phyloP scores from a whole-genome alignment of 2,329 filamentous ascomycete genomes.

The Aspergillus japonicus region DNA sequence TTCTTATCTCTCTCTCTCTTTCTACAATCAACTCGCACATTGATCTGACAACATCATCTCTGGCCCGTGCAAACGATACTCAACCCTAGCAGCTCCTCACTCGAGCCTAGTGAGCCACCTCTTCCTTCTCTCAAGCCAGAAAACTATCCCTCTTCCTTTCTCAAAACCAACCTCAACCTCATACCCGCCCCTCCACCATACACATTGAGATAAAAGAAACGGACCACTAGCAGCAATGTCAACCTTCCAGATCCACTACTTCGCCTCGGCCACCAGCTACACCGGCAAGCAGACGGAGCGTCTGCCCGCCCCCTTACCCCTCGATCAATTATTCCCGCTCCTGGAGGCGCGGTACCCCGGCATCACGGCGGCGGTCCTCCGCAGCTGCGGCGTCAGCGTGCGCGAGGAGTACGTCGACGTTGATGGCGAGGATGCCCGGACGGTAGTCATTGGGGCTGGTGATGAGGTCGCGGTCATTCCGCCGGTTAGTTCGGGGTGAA shows the following conservation, averaged over 20 bases:
- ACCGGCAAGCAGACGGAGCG: conserved; percentile 41
- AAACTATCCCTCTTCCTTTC: too few relatives aligned
- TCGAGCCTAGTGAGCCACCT: too few relatives aligned
- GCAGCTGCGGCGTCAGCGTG: conserved; percentile 43
- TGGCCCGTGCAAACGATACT: too few relatives aligned
- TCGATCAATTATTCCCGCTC: conserved; percentile 36
- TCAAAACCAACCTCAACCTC: too few relatives aligned
- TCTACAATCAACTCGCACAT: too few relatives aligned
- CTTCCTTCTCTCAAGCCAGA: too few relatives aligned
- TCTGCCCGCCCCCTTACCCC: conserved; percentile 42
- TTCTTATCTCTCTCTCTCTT: too few relatives aligned
- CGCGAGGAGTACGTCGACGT: conserved; percentile 48
- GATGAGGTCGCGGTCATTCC: conserved; percentile 50
- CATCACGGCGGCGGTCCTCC: conserved; percentile 39
- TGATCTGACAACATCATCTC: too few relatives aligned
- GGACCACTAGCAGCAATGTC: conserved; percentile 2
- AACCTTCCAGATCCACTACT: conserved; percentile 48
- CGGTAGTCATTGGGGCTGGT: conserved; percentile 34
- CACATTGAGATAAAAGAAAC: too few relatives aligned
- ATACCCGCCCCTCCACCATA: too few relatives aligned
- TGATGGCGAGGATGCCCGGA: conserved; percentile 19
- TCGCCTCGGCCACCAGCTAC: conserved; percentile 44
- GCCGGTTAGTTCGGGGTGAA: conserved; percentile 48
- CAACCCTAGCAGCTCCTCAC: too few relatives aligned
- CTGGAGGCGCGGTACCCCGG: conserved; percentile 45